These are phyloP conservation scores for Suillus ampliporus DNA, from an alignment of 768 basidiomycete genomes.

Conservation along the genomic window DNA sequence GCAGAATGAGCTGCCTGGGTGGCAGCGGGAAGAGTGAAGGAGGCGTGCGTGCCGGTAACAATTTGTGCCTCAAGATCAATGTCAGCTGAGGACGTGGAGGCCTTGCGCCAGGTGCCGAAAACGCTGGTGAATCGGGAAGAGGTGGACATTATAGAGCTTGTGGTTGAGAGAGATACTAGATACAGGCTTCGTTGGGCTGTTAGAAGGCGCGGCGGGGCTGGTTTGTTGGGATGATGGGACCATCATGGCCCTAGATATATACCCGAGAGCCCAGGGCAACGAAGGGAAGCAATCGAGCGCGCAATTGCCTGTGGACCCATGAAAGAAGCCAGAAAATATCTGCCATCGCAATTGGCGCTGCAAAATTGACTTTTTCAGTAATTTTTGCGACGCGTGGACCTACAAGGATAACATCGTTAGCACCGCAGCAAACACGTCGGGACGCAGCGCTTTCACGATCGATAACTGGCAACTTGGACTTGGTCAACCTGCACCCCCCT, in stretches of 20 bases:
- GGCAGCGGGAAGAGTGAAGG: constrained; percentile 13
- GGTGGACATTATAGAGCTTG: constrained; percentile 12
- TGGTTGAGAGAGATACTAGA: neutral
- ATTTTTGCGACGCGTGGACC: constrained; percentile 4
- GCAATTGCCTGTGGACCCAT: constrained; percentile 17
- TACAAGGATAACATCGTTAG: neutral
- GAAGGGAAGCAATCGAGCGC: constrained; percentile 13
- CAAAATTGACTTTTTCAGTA: constrained; percentile 13
- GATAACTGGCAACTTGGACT: neutral
- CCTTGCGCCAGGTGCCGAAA: constrained; percentile 22
- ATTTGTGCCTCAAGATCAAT: constrained; percentile 25
- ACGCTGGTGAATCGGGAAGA: constrained; percentile 17
- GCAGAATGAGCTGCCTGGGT: constrained; percentile 15
- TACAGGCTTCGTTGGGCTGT: neutral
- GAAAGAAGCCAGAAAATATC: constrained; percentile 10
- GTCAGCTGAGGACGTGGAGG: constrained; percentile 15
- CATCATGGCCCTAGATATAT: constrained; percentile 16
- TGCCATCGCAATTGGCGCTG: neutral
- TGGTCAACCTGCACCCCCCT: neutral
- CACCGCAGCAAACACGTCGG: neutral
- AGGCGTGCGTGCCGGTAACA: constrained; percentile 13
- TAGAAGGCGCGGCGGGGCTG: constrained; percentile 1
- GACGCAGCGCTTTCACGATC: neutral
- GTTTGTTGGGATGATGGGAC: constrained; percentile 8
- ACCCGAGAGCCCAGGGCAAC: constrained; percentile 8